Base-by-base conservation (phyloP, 1,284 basidiomycete genomes). In the Earliella scabrosa region DNA sequence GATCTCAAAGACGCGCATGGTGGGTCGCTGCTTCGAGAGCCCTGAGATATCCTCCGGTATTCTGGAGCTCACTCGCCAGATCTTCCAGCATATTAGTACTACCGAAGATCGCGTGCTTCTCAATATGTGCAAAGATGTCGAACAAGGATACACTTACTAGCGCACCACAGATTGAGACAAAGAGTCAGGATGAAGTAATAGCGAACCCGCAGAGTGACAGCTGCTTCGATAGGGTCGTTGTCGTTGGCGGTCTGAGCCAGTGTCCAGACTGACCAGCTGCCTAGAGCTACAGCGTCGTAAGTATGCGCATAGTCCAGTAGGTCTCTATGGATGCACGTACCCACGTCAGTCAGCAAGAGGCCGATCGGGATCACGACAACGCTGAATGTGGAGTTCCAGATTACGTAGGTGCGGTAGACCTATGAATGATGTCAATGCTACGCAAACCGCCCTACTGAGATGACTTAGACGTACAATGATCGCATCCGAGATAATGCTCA, bases 381-480 rank as follows among this genome's bases (percentile, higher is more conserved):
- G 10, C 11, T n/a, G 4, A 39, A 20, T 26, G 36, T 50, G 34
- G 21, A 40, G 27, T 38, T 35, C 49, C 48, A 56, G 13, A 56
- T 29, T 9, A 51, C 20, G 44, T 46, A 41, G 16, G 49, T 51
- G 8, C 54, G 35, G 27, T 56, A 56, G 2, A 56, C 49, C 54
- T 56, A 38, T 38, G n/a, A n/a, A n/a, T n/a, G n/a, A n/a, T n/a
- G n/a, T n/a, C n/a, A n/a, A n/a, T n/a, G n/a, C n/a, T n/a, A n/a
- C n/a, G n/a, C n/a, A n/a, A n/a, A n/a, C n/a, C n/a, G n/a, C n/a
- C n/a, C n/a, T n/a, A n/a, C n/a, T n/a, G n/a, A n/a, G n/a, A n/a
- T n/a, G n/a, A n/a, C n/a, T n/a, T n/a, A n/a, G n/a, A n/a, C n/a
- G n/a, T n/a, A n/a, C n/a, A n/a, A n/a, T n/a, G n/a, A n/a, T n/a